Evolutionary conservation across 177 flowering plant species (phyloP).

Genomic region (Vitis hybrid): DNA sequence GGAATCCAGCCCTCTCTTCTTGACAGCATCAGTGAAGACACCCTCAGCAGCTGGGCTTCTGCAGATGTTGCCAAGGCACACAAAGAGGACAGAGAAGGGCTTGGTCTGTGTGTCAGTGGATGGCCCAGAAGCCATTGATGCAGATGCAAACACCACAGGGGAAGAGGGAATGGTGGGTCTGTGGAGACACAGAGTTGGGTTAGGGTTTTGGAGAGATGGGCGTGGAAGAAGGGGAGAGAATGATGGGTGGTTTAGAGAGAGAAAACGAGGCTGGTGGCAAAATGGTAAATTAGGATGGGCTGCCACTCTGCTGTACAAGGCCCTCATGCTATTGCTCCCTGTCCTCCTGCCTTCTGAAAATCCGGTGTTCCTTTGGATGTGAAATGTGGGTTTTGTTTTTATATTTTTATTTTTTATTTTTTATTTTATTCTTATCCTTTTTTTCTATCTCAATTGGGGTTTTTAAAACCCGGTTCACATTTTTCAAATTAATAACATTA

Average conservation of each 20-base stretch:
- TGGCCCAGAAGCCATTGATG: constrained; percentile 52
- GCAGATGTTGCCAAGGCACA: constrained; percentile 95
- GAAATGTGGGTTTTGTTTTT: not conserved
- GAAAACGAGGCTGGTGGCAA: constrained; percentile 26
- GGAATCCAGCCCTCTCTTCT: constrained; percentile 55
- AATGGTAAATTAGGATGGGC: constrained; percentile 29
- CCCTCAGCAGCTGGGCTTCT: constrained; percentile 98
- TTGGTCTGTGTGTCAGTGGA: constrained; percentile 33
- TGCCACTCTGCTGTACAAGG: constrained; percentile 5
- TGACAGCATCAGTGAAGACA: constrained; percentile 78
- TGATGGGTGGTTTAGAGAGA: constrained; percentile 20
- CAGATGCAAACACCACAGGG: constrained; percentile 6
- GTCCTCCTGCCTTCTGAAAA: not conserved
- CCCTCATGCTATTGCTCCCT: constrained; percentile 12
- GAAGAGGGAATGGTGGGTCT: constrained; percentile 5
- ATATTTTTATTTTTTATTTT: not conserved
- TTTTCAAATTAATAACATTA: too few species aligned
- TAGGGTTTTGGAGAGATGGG: constrained; percentile 14
- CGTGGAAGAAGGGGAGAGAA: constrained; percentile 8
- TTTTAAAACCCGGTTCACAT: too few species aligned
- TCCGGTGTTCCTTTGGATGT: too few species aligned
- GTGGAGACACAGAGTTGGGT: not conserved
- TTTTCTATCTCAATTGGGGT: not conserved
- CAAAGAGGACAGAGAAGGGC: constrained; percentile 89
- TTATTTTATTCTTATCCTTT: not conserved